Evolutionary conservation across 495 filamentous ascomycete genomes (phyloP), one percentile per base, ranked within the genome.

Genomic region (Podospora tetraspora): DNA sequence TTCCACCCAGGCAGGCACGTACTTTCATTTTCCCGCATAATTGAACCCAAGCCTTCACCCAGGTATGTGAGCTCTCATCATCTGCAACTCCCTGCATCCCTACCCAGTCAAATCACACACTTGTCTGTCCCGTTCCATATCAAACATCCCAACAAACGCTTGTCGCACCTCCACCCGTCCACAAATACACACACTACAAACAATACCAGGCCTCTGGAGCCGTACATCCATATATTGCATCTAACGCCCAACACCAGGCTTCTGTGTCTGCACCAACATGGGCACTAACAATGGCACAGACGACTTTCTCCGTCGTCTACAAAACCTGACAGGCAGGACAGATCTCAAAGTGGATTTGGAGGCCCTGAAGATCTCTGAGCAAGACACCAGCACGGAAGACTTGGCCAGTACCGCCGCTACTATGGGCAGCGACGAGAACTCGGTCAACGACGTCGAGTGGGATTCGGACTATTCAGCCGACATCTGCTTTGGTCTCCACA

Each of bases 281-380:
- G 68, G 66, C n/a, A 16, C 62, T 57, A 68, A 67, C 23, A 67
- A 72, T 19, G 43, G 43, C 19, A 52, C 43, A 52, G 43, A 52
- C 43, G 43, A 52, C 43, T 23, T 58, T 32, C 32, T 68, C 3
- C 68, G 70, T 21, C 43, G 73, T 24, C 66, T 76, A 57, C 59
- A 37, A 22, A 58, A 32, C 11, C 32, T 73, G 12, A 69, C 69
- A 7, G 69, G 72, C 21, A 57, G 68, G 0, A 23, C 43, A 10
- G 72, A 63, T 0, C 29, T 60, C 71, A 68, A 70, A 34, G 73
- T 12, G 67, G 61, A 12, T 73, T 74, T 16, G 58, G 72, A n/a
- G 16, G n/a, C 43, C 6, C 43, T 52, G 19, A 52, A n/a, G 9
- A 16, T 52, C 43, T 52, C 43, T n/a, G 43, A 52, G 19, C 43